Base-by-base conservation (phyloP, 176 grass and related monocot species). In the Paspalum vaginatum region DNA sequence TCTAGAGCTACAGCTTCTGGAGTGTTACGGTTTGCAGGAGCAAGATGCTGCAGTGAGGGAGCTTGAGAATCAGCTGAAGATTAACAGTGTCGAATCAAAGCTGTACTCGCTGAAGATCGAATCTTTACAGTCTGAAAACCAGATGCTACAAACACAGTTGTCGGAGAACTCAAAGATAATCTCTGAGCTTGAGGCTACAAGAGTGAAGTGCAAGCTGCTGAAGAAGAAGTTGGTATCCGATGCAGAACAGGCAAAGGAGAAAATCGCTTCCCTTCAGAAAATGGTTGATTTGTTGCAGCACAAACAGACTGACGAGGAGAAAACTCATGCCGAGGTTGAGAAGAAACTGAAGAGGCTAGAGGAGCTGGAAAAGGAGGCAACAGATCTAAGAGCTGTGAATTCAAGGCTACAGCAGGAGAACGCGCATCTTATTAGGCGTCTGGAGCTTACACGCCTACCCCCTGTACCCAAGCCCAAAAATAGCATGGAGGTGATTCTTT, bases 41-140 rank as follows among this genome's bases (percentile, higher is more conserved):
- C 93, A 90, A 76, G 86, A 91, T 65, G 78, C 74, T 66, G 74
- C 86, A 5, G 70, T 95, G 78, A 89, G 77, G 70, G 88, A 95
- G 87, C 92, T 99, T 74, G 82, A 93, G 88, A 99, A 86, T 81
- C 93, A 95, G 59, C 53, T 93, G 25, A 93, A 91, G 86, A 87
- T 99, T 76, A 93, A 83, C 72, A 91, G 59, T 53, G 88, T 91
- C 0, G 90, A 99, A 81, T 84, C 88, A 20, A 89, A 99, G 85
- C 63, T 95, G n/a, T 91, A 95, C 77, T 64, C 47, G 22, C 32
- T 99, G 75, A 95, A 90, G 82, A 88, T 99, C 5, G 86, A 87
- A 51, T 90, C 96, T 49, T 88, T 99, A 80, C 77, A 91, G 67
- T 75, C 93, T 64, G 93, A 99, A 74, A 99, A 99, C 71, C 75